A percentile compares a stretch with the other conserved stretches of the same genome.
Evolutionary conservation across 2,329 filamentous ascomycete genomes (phyloP).

Genomic region (Phaeoacremonium minimum): DNA sequence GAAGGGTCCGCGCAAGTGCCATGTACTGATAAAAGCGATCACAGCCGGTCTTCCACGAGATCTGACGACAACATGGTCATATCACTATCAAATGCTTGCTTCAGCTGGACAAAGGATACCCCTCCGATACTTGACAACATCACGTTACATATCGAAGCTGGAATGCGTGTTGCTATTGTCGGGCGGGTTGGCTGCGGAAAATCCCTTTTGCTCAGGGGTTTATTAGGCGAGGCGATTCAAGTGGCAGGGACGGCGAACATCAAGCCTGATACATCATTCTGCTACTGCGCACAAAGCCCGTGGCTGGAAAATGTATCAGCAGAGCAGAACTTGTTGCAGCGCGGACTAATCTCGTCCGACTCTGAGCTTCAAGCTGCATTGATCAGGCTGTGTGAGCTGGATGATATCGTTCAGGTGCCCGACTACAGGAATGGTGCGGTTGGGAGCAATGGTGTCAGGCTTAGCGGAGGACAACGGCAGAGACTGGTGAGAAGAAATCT

Average conservation of each 20-base stretch:
- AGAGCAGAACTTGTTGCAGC: slow-evolving; percentile 11
- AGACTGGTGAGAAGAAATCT: too few species aligned
- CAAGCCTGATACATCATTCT: slow-evolving; percentile 4
- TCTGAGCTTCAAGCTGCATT: slow-evolving; percentile 11
- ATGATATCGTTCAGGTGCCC: slow-evolving; percentile 8
- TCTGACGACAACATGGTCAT: too few species aligned
- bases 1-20: too few species aligned
- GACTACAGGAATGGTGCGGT: slow-evolving; percentile 15
- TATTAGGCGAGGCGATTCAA: slow-evolving; percentile 14
- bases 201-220: slow-evolving; percentile 13
- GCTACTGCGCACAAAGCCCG: slow-evolving; percentile 17
- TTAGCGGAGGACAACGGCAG: slow-evolving; percentile 1
- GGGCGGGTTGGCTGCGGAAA: slow-evolving; percentile 22
- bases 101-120: slow-evolving; percentile 4
- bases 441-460: slow-evolving; percentile 21
- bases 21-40: too few species aligned
- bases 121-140: slow-evolving; percentile 12
- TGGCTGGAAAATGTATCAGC: slow-evolving; percentile 16
- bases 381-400: slow-evolving; percentile 14
- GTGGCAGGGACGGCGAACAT: slow-evolving; percentile 8
- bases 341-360: slow-evolving; percentile 10
- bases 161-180: slow-evolving; percentile 14
- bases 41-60: neutral
- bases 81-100: neutral
- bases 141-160: slow-evolving; percentile 10